Evolutionary conservation across 176 grass and related monocot genomes (phyloP).

Genomic region (Cenchrus purpureus): DNA sequence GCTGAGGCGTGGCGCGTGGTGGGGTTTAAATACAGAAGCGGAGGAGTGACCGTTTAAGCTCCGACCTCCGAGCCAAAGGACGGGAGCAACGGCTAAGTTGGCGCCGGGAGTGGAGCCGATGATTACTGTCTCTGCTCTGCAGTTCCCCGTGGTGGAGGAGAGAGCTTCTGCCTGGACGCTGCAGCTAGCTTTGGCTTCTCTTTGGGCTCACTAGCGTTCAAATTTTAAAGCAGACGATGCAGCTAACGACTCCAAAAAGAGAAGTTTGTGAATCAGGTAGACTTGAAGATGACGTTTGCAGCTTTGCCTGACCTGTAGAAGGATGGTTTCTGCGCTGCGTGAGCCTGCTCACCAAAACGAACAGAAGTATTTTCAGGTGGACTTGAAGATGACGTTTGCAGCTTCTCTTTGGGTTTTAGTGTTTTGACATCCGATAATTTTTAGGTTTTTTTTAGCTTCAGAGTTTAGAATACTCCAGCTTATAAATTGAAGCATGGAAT

Average conservation of each 20-base stretch:
- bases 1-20: not conserved
- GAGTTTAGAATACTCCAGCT: too few species aligned
- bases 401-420: too few species aligned
- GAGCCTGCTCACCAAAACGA: too few species aligned
- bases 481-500: not conserved
- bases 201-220: not conserved
- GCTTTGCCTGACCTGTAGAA: not conserved
- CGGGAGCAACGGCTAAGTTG: constrained; percentile 22
- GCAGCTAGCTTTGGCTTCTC: not conserved
- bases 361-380: too few species aligned
- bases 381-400: too few species aligned
- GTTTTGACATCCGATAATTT: too few species aligned
- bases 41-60: constrained; percentile 5
- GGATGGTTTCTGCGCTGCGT: too few species aligned
- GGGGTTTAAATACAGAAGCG: constrained; percentile 36
- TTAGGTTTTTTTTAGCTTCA: not conserved
- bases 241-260: not conserved
- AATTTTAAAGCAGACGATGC: not conserved
- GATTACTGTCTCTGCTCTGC: constrained; percentile 5
- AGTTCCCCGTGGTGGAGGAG: constrained; percentile 13
- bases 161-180: not conserved
- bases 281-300: not conserved
- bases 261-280: not conserved
- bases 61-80: not conserved
- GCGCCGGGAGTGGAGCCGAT: constrained; percentile 22